Evolutionary conservation across 1,284 basidiomycete species (phyloP).

Genomic region (Volvariella surrecta): DNA sequence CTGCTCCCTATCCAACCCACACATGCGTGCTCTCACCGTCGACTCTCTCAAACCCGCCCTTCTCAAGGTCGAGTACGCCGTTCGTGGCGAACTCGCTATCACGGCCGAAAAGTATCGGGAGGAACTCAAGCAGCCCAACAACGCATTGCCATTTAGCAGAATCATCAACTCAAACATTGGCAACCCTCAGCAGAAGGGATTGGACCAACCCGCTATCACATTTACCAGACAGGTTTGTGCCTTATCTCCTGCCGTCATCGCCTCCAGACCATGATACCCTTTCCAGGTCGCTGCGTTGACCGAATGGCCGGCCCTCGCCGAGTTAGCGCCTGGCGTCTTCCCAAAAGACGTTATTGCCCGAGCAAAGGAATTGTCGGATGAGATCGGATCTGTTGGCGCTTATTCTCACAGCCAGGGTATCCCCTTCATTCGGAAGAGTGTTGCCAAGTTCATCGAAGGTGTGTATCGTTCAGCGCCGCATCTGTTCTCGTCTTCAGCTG

Average conservation of each 20-base stretch:
- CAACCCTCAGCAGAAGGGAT: slow-evolving; percentile 93
- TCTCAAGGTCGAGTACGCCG: slow-evolving; percentile 90
- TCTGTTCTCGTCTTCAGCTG: not conserved
- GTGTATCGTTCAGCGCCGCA: slow-evolving; percentile 16
- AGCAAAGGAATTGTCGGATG: slow-evolving; percentile 71
- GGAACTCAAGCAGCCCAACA: slow-evolving; percentile 47
- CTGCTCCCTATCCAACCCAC: slow-evolving; percentile 8
- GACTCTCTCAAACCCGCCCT: slow-evolving; percentile 79
- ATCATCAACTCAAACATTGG: slow-evolving; percentile 97
- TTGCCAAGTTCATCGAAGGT: slow-evolving; percentile 89
- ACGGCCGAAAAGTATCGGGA: slow-evolving; percentile 83
- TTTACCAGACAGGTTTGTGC: slow-evolving; percentile 78
- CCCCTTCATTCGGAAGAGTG: slow-evolving; percentile 79
- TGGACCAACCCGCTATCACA: slow-evolving; percentile 91
- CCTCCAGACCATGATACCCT: slow-evolving; percentile 2
- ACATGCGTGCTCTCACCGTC: slow-evolving; percentile 52
- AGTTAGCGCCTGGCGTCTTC: slow-evolving; percentile 74
- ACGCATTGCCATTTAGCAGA: slow-evolving; percentile 76
- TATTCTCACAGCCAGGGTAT: slow-evolving; percentile 97
- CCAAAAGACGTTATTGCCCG: slow-evolving; percentile 82
- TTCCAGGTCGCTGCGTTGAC: slow-evolving; percentile 79
- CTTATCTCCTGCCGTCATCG: not conserved
- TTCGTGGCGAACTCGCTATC: slow-evolving; percentile 94
- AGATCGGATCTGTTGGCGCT: slow-evolving; percentile 92
- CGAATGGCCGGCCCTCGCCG: slow-evolving; percentile 85